Evolutionary conservation across 1,284 basidiomycete genomes (phyloP).

Genomic region (Leccinum subatratum): DNA sequence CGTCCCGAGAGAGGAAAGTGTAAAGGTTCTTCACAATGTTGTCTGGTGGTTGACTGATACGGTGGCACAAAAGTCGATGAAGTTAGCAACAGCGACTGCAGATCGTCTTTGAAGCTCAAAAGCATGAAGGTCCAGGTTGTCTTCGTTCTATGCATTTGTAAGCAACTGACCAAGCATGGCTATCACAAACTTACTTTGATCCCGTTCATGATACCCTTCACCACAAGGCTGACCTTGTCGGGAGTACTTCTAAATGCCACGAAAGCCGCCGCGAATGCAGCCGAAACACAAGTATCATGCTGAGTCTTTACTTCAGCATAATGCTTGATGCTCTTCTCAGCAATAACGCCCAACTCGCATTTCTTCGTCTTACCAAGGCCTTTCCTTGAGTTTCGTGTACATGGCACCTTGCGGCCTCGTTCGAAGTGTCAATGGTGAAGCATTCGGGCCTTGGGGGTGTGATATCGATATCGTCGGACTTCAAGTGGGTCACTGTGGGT

Average conservation of each 20-base stretch:
- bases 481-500: no score
- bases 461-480: no score
- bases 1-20: slow-evolving; percentile 94
- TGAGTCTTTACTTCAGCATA: slow-evolving; percentile 82
- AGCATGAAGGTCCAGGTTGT: slow-evolving; percentile 85
- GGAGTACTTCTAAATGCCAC: slow-evolving; percentile 82
- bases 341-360: slow-evolving; percentile 68
- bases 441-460: slow-evolving; percentile 54
- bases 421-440: slow-evolving; percentile 82
- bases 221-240: slow-evolving; percentile 92
- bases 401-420: slow-evolving; percentile 63
- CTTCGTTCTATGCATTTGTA: slow-evolving; percentile 64
- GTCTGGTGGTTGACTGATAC: slow-evolving; percentile 64
- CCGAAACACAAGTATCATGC: slow-evolving; percentile 84
- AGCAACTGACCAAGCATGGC: slow-evolving; percentile 5
- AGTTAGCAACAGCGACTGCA: slow-evolving; percentile 80
- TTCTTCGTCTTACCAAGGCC: slow-evolving; percentile 72
- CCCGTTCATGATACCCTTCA: slow-evolving; percentile 96
- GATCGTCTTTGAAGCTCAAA: slow-evolving; percentile 90
- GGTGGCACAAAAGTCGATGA: slow-evolving; percentile 84
- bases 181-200: slow-evolving; percentile 68
- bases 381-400: slow-evolving; percentile 73
- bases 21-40: slow-evolving; percentile 98
- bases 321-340: slow-evolving; percentile 81
- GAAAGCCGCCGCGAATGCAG: slow-evolving; percentile 87